Evolutionary conservation across 352 stramenopile genomes (phyloP).

Genomic region (Globisporangium cystogenes): DNA sequence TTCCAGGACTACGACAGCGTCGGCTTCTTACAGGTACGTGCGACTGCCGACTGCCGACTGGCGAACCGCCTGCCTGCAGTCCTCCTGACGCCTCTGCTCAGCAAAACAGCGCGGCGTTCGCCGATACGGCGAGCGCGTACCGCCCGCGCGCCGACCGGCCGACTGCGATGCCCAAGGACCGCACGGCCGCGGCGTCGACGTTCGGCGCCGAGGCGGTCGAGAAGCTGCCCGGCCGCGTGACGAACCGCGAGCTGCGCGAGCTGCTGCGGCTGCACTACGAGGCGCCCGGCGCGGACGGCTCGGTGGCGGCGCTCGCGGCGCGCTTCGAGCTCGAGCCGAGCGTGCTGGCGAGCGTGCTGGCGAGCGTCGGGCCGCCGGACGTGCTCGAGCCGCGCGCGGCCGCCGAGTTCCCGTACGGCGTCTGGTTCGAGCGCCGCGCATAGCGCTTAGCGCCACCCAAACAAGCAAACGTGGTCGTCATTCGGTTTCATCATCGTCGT

Average conservation of each 20-base stretch:
- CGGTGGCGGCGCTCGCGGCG: conserved; percentile 33
- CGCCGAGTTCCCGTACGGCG: conserved; percentile 46
- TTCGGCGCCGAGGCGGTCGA: conserved; percentile 33
- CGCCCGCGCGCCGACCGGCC: conserved; percentile 34
- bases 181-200: conserved; percentile 33
- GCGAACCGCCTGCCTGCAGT: conserved; percentile 6
- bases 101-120: conserved; percentile 44
- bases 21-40: conserved; percentile 28
- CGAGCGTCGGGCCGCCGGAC: conserved; percentile 41
- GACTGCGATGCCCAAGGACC: conserved; percentile 41
- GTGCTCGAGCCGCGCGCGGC: conserved; percentile 43
- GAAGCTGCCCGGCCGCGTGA: conserved; percentile 39
- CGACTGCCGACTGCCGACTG: neutral
- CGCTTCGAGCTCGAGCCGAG: conserved; percentile 38
- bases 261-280: conserved; percentile 65
- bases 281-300: conserved; percentile 41
- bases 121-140: conserved; percentile 61
- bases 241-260: conserved; percentile 43
- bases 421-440: conserved; percentile 33
- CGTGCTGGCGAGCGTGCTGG: conserved; percentile 31
- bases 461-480: neutral
- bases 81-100: too few species aligned
- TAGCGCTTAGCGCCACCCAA: neutral
- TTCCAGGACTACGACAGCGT: conserved; percentile 59
- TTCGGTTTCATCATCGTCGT: neutral